Percentiles rank a stretch among this genome's conserved stretches.
Evolutionary conservation across 257 asterid genomes (phyloP).

Genomic region (Rhazya stricta): DNA sequence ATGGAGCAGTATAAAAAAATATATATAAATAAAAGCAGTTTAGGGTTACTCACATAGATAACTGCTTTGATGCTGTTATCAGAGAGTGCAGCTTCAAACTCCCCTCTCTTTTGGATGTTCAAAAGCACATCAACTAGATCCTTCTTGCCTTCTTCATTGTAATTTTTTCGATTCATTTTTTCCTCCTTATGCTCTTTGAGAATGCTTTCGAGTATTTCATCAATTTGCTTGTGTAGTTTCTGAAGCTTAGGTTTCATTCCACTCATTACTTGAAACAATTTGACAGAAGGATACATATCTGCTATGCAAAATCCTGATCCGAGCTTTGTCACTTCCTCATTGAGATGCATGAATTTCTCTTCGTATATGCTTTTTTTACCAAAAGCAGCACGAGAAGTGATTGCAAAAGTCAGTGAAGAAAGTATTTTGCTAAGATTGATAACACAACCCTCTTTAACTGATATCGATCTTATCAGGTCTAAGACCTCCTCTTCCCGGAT

Average conservation of each 20-base stretch:
- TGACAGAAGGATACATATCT: conserved; percentile 10
- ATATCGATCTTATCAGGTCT: not conserved
- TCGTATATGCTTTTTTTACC: conserved; percentile 14
- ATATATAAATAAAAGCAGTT: too few relatives aligned
- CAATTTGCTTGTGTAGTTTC: conserved; percentile 7
- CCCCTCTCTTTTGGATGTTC: not conserved
- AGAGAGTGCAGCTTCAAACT: not conserved
- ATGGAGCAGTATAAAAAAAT: too few relatives aligned
- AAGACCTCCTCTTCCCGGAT: conserved; percentile 15
- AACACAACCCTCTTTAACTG: not conserved
- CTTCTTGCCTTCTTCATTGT: not conserved
- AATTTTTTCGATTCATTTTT: not conserved
- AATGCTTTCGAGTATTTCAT: not conserved
- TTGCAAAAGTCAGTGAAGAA: not conserved
- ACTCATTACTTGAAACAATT: conserved; percentile 4
- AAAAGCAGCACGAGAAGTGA: conserved; percentile 10
- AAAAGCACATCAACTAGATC: not conserved
- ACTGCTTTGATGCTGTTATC: not conserved
- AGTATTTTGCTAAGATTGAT: not conserved
- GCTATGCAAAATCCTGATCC: not conserved
- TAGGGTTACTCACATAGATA: too few relatives aligned
- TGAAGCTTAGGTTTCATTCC: conserved; percentile 3
- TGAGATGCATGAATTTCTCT: conserved; percentile 5
- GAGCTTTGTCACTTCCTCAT: not conserved
- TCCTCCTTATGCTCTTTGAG: not conserved